phyloP scores from a whole-genome alignment of 345 rosid species.

The Citrus unshiu region DNA sequence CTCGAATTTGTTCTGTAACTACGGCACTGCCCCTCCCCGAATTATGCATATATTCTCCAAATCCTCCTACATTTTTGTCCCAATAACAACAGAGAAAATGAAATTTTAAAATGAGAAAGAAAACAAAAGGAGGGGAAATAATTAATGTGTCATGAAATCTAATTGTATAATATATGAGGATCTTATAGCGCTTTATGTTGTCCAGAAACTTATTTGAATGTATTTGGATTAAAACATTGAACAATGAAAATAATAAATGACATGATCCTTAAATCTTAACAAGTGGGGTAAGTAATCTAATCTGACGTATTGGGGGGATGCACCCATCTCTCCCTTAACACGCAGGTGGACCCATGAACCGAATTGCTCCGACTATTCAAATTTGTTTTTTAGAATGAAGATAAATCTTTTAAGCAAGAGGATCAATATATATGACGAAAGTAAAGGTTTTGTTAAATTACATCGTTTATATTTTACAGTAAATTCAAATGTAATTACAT shows the following conservation, averaged over 20 bases:
- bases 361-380: slow-evolving; percentile 28
- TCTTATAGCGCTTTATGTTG: background rate
- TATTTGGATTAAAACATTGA: background rate
- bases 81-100: background rate
- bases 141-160: background rate
- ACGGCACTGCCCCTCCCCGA: background rate
- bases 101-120: background rate
- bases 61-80: slow-evolving; percentile 23
- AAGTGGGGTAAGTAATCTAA: slow-evolving; percentile 24
- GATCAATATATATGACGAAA: background rate
- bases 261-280: slow-evolving; percentile 39
- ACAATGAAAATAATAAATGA: slow-evolving; percentile 13
- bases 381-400: background rate
- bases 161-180: slow-evolving; percentile 2
- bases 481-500: too few species aligned
- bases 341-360: slow-evolving; percentile 34
- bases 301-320: slow-evolving; percentile 22
- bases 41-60: slow-evolving; percentile 27
- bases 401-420: background rate
- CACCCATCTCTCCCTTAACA: slow-evolving; percentile 25
- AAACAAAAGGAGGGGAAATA: slow-evolving; percentile 11
- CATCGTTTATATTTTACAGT: too few species aligned
- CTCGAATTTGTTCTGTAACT: background rate
- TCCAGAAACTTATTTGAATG: background rate
- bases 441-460: too few species aligned